Base-by-base conservation (phyloP, 1,284 basidiomycete genomes). In the Ceratobasidium sp. region DNA sequence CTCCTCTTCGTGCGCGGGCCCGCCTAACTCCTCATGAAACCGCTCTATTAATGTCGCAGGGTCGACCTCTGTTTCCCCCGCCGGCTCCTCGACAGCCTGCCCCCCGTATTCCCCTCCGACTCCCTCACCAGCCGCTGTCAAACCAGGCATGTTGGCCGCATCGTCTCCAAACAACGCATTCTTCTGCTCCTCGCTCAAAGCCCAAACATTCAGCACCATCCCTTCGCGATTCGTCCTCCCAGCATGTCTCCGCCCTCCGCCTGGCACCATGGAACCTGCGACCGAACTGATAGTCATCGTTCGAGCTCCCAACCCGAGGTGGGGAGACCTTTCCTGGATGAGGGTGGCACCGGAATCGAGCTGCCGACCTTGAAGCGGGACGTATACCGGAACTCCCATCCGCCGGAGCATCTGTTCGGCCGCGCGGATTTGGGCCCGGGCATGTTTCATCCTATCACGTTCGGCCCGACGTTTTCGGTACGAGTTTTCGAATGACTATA, bases 361-460 rank as follows among this genome's bases (percentile, higher is more conserved):
- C 18, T 41, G 38, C 16, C 30, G 38, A 10, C 27, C 54, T 18
- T 46, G 46, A 23, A 35, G 85, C 20, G 73, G 83, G 1, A 91
- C 85, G 89, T 91, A 93, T 14, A 89, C 81, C 0, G 87, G 88
- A 14, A 84, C 81, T 0, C 86, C 86, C n/a, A 83, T 83, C 60
- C 86, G 87, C 50, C 85, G 85, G 33, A 93, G 85, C 38, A 90
- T 87, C 87, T 88, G 90, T 80, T 89, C 87, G 18, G 93, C 84
- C 0, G 90, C 77, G 27, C 90, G 88, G 33, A 81, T 80, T 71
- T 87, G 86, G 65, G 89, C 85, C 67, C 87, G 85, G 73, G 85
- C 80, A 79, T 83, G 81, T 81, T 82, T 84, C 50, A 80, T 81
- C 70, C 85, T 83, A 80, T 86, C 83, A 81, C 86, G 84, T 73